A percentile compares a stretch with the other conserved stretches of the same genome.
These are phyloP conservation scores for Asterella californica DNA, from an alignment of 225 moss, liverwort and hornwort genomes.

Conservation along the genomic window DNA sequence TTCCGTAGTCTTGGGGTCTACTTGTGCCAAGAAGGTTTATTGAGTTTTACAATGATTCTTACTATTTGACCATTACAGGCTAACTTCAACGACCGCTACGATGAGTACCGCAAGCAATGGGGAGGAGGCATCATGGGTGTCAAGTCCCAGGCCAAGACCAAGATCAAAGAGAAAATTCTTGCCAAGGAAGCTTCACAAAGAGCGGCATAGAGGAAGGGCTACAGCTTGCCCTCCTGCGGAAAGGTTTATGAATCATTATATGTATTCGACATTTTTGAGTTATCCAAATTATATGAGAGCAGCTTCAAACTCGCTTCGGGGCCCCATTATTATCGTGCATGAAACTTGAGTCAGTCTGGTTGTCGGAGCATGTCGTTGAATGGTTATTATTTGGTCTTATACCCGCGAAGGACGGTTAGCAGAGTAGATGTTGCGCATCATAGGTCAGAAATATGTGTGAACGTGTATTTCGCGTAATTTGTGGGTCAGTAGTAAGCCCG, in stretches of 20 bases:
- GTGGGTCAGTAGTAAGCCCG: too few relatives aligned
- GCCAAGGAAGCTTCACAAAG: constrained; percentile 75
- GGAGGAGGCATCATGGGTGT: constrained; percentile 78
- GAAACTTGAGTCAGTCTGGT: too few relatives aligned
- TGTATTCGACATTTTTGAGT: constrained; percentile 15
- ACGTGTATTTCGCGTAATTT: too few relatives aligned
- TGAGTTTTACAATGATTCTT: too few relatives aligned
- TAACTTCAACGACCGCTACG: constrained; percentile 68
- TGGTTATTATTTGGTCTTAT: too few relatives aligned
- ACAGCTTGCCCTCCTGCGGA: background rate
- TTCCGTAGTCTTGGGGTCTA: too few relatives aligned
- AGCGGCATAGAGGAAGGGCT: constrained; percentile 28
- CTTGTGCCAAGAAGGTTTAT: too few relatives aligned
- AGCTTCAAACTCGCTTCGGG: background rate
- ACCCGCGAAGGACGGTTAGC: too few relatives aligned
- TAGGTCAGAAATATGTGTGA: too few relatives aligned
- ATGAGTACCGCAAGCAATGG: constrained; percentile 75
- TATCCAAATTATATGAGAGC: background rate
- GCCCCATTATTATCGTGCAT: too few relatives aligned
- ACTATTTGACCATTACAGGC: background rate
- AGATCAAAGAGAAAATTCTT: constrained; percentile 52
- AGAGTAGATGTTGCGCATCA: too few relatives aligned
- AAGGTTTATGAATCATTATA: constrained; percentile 2
- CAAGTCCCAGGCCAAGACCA: constrained; percentile 73
- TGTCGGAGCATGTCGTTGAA: too few relatives aligned